Base-by-base conservation (phyloP, 495 filamentous ascomycete species). In the Astrothelium macrocarpum region DNA sequence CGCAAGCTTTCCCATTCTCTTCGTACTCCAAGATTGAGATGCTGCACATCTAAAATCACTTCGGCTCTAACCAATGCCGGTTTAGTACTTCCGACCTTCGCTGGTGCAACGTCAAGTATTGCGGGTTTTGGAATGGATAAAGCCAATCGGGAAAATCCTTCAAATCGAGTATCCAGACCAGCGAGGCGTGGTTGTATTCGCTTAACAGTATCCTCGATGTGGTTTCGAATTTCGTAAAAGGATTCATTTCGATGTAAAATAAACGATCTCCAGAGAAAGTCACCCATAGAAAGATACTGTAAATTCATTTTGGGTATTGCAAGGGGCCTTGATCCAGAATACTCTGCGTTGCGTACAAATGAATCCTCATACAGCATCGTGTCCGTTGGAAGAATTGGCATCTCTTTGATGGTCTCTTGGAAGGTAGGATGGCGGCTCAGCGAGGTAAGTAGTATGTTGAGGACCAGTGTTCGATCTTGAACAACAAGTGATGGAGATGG, bases 271-370 rank as follows among this genome's bases (percentile, higher is more conserved):
- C 90, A 97, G 11, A 99, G 81, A 68, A 97, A 97, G 72, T 99
- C 94, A 2, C 94, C 91, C 36, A 96, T 84, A 9, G 90, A 93
- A 29, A 99, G 81, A 72, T 99, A 97, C 69, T 97, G 94, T 45
- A 99, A 80, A 71, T 96, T 97, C 59, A 97, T 76, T 68, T 97
- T 99, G 1, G 94, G 94, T 60, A 99, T 86, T 5, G 94, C 90
- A 58, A 99, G 79, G 11, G 94, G 91, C 29, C 84, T 84, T 39
- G 92, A 91, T 42, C 93, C 94, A 73, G 95, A 86, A 66, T 97
- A 99, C 14, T 81, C 82, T 68, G 96, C 92, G 64, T 93, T 93
- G 56, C 93, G 84, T 64, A 94, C 73, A 32, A 96, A 79, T n/a
- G 86, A 83, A 56, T 82, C 78, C 60, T 97, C 92, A 70, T 96